Base-by-base conservation (phyloP, 2,329 filamentous ascomycete species). In the Lachnellula occidentalis region DNA sequence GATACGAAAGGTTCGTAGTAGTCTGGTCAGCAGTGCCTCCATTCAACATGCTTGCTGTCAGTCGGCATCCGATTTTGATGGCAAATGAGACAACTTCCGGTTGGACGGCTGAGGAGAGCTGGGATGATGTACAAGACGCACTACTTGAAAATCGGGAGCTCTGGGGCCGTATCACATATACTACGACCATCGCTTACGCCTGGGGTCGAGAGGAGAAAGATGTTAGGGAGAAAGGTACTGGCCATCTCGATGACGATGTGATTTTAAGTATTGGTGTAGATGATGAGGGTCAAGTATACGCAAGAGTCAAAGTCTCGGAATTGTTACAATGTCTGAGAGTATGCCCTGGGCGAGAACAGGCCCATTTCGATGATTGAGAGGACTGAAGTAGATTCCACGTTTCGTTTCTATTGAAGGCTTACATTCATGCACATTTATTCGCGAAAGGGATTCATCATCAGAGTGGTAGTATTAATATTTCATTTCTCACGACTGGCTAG, bases 321-420 rank as follows among this genome's bases (percentile, higher is more conserved):
- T 54, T 72, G 43, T 57, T 73, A 50, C 59, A 64, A 50, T 72
- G 71, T 63, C 53, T 73, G 62, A 68, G 66, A 42, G 59, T 69
- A 51, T 72, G 71, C 61, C 88, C 88, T 58, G 41, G 85, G 85
- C 48, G 21, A 15, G 21, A 24, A 27, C 17, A 39, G 17, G 37
- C 17, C 37, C 17, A 7, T 5, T 15, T 39, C 27, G 27, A 31
- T 43, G 41, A 22, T 3, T 19, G 19, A 43, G 41, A 19, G 11
- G n/a, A 22, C 15, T 22, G 15, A 6, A 19, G 21, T 43, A 43
- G 12, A 12, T 43, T 14, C 15, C 17, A 39, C 36, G 14, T 39
- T 39, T 9, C 12, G 9, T 39, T 17, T 6, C 9, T 39, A 15
- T n/a, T n/a, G 15, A 17, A 43, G 5, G 19, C 41, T 11, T 9